These are phyloP conservation scores for Francoa sonchifolia DNA, from an alignment of 441 rosid species.

Conservation along the genomic window DNA sequence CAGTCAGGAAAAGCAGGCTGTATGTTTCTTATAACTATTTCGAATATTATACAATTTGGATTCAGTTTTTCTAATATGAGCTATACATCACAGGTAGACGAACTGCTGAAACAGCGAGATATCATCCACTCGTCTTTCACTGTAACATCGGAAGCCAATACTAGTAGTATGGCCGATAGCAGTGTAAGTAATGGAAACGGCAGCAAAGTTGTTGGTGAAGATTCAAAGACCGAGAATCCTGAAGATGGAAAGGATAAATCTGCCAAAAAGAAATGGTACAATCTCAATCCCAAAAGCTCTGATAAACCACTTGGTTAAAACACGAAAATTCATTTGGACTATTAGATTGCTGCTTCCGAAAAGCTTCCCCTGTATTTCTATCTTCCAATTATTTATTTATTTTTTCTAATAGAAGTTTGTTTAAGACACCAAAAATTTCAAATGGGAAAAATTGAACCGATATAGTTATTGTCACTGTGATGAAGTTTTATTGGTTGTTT, in stretches of 20 bases:
- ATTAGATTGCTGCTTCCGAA: slow-evolving; percentile 11
- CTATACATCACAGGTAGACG: slow-evolving; percentile 50
- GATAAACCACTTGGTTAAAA: slow-evolving; percentile 53
- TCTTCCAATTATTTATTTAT: slow-evolving; percentile 9
- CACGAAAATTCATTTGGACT: slow-evolving; percentile 4
- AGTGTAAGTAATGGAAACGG: slow-evolving; percentile 56
- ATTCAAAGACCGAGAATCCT: slow-evolving; percentile 44
- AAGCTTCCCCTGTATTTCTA: slow-evolving; percentile 19
- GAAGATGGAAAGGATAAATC: slow-evolving; percentile 80
- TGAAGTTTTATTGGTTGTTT: no score
- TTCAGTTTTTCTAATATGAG: background rate
- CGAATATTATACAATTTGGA: background rate
- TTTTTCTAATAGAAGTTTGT: slow-evolving; percentile 4
- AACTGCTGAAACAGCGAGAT: slow-evolving; percentile 79
- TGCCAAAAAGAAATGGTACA: slow-evolving; percentile 88
- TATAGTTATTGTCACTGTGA: no score
- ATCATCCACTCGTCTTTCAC: slow-evolving; percentile 66
- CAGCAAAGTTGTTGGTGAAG: slow-evolving; percentile 51
- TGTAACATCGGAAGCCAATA: slow-evolving; percentile 25
- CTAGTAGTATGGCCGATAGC: slow-evolving; percentile 7
- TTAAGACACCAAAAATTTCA: no score
- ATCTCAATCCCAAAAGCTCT: slow-evolving; percentile 69
- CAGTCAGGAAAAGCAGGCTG: slow-evolving; percentile 80
- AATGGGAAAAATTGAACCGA: no score
- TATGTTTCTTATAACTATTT: slow-evolving; percentile 20